These are phyloP conservation scores for Ganoderma resinaceum DNA, from an alignment of 1,284 basidiomycete species.

Conservation along the genomic window DNA sequence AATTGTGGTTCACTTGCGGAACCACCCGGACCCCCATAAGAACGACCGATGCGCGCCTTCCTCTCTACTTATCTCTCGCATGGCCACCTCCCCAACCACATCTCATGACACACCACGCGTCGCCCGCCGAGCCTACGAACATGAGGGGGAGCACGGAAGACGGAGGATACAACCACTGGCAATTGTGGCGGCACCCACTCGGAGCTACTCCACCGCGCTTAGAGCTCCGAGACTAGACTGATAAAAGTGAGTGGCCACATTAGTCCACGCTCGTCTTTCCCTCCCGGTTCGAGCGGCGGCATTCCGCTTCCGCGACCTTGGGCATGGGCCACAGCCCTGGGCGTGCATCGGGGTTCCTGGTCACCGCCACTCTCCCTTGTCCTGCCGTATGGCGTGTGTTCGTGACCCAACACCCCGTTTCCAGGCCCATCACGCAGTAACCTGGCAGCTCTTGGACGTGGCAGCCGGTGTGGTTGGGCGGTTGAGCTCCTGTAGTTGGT, in stretches of 20 bases:
- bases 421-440: not conserved
- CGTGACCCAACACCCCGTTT: not conserved
- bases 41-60: not conserved
- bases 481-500: not conserved
- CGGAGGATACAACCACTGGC: not conserved
- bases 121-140: not conserved
- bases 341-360: not conserved
- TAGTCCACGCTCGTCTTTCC: not conserved
- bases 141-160: not conserved
- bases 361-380: not conserved
- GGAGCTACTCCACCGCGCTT: not conserved
- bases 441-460: not conserved
- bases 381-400: not conserved
- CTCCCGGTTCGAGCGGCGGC: not conserved
- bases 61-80: not conserved
- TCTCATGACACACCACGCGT: not conserved
- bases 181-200: not conserved
- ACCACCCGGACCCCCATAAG: not conserved
- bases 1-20: not conserved
- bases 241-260: not conserved
- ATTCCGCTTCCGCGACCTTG: not conserved
- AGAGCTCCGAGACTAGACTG: not conserved
- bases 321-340: not conserved
- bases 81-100: not conserved
- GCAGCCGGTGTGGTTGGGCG: not conserved